These are phyloP conservation scores for Pseudonitzschia multiseries DNA, from an alignment of 108 stramenopile species.

Conservation along the genomic window DNA sequence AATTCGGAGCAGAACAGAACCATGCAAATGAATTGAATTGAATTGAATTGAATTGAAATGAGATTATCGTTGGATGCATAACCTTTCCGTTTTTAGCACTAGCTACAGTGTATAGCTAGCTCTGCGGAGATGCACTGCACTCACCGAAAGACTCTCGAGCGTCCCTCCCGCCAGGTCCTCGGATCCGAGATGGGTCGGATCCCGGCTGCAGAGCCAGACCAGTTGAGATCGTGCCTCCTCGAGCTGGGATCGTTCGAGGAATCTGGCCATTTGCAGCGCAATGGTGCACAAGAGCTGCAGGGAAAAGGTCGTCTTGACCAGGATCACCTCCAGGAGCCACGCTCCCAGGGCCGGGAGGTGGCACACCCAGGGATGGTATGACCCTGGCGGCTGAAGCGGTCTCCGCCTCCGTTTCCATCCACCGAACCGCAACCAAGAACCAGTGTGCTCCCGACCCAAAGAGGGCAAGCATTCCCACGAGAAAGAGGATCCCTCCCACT, in stretches of 20 bases:
- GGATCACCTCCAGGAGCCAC: constrained; percentile 37
- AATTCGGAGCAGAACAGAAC: background rate
- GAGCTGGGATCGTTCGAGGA: constrained; percentile 43
- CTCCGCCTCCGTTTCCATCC: background rate
- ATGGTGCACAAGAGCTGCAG: constrained; percentile 42
- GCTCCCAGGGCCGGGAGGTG: constrained; percentile 4
- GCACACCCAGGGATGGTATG: background rate
- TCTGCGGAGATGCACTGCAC: too few species aligned
- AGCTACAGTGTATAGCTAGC: too few species aligned
- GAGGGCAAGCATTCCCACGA: constrained; percentile 17
- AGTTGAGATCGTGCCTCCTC: constrained; percentile 42
- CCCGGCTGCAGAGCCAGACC: constrained; percentile 53
- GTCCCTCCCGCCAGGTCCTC: constrained; percentile 41
- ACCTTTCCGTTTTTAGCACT: too few species aligned
- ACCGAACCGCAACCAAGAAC: constrained; percentile 5
- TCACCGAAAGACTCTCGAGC: constrained; percentile 36
- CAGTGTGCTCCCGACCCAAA: constrained; percentile 23
- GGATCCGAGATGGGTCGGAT: constrained; percentile 37
- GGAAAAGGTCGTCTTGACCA: constrained; percentile 43
- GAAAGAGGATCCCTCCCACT: constrained; percentile 21
- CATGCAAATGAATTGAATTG: background rate
- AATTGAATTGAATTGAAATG: too few species aligned
- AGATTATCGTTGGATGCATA: too few species aligned
- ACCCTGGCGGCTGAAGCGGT: background rate
- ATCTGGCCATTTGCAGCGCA: constrained; percentile 51